phyloP scores from a whole-genome alignment of 495 filamentous ascomycete genomes.

The Achaetomiella virescens region DNA sequence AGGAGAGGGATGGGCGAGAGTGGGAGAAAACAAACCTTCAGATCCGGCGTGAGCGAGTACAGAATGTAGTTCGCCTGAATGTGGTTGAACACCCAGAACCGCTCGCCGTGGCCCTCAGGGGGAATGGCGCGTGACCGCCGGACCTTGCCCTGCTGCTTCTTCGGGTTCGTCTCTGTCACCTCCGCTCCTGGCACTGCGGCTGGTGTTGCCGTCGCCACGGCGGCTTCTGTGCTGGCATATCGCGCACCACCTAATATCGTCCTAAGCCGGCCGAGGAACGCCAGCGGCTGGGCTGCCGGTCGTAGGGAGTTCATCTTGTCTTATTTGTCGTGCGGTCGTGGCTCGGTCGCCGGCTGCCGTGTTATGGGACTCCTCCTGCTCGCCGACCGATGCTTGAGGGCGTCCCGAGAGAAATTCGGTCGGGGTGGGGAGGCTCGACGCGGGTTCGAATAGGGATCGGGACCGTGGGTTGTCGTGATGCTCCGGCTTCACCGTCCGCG shows the following conservation, averaged over 20 bases:
- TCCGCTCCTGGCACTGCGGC: neutral
- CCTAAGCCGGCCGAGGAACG: conserved; percentile 9
- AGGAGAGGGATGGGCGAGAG: neutral
- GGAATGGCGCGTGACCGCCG: neutral
- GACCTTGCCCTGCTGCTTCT: conserved; percentile 9
- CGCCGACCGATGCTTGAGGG: neutral
- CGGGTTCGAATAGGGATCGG: conserved; percentile 1
- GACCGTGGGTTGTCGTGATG: conserved; percentile 1
- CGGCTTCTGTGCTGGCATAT: conserved; percentile 3
- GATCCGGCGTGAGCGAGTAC: conserved; percentile 63
- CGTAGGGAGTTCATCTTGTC: conserved; percentile 7
- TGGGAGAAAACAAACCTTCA: conserved; percentile 52
- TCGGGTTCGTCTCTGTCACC: neutral
- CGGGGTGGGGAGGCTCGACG: neutral
- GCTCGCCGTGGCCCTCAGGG: conserved; percentile 49
- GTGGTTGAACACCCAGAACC: conserved; percentile 81
- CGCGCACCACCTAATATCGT: conserved; percentile 8
- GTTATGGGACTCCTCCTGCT: neutral
- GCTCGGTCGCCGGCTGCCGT: neutral
- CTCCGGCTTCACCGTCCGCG: neutral
- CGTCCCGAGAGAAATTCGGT: neutral
- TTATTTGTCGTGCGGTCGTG: too few species aligned
- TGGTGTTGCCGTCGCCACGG: neutral
- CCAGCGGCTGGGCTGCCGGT: neutral
- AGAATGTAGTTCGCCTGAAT: conserved; percentile 74